phyloP scores from a whole-genome alignment of 1,139 yeast species.

The Candida sp. region DNA sequence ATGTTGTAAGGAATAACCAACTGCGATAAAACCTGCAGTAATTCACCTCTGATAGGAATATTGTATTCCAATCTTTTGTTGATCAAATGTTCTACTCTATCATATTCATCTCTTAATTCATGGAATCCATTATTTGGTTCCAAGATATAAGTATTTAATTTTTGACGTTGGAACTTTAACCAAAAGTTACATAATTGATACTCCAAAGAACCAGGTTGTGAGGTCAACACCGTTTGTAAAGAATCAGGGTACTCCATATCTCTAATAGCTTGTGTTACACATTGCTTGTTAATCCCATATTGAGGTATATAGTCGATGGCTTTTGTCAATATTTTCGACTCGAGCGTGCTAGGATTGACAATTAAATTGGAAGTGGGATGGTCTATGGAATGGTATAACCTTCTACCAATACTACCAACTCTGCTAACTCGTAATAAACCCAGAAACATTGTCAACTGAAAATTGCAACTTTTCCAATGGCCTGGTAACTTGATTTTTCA shows the following conservation, averaged over 20 bases:
- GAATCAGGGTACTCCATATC: conserved; percentile 59
- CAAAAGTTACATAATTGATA: conserved; percentile 46
- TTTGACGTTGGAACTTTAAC: conserved; percentile 36
- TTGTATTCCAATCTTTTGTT: conserved; percentile 64
- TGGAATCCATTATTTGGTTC: conserved; percentile 23
- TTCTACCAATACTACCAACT: conserved; percentile 3
- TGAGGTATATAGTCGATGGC: conserved; percentile 57
- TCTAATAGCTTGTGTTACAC: conserved; percentile 60
- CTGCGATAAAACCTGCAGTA: conserved; percentile 48
- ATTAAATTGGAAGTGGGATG: conserved; percentile 34
- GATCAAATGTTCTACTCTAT: conserved; percentile 54
- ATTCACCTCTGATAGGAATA: conserved; percentile 44
- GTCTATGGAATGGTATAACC: conserved; percentile 31
- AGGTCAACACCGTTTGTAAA: conserved; percentile 53
- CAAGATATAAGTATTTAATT: conserved; percentile 26
- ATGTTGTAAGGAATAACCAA: conserved; percentile 55
- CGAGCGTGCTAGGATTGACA: conserved; percentile 25
- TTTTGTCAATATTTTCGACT: conserved; percentile 30
- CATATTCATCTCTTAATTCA: conserved; percentile 45
- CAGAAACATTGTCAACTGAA: neutral
- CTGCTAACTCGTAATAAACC: neutral
- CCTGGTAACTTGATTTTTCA: neutral
- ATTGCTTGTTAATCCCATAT: conserved; percentile 62
- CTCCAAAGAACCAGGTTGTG: conserved; percentile 29
- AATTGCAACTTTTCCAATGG: neutral